Evolutionary conservation across 1,284 basidiomycete species (phyloP), one percentile per base, ranked within the genome.

Genomic region (Ceratobasidium sp.): DNA sequence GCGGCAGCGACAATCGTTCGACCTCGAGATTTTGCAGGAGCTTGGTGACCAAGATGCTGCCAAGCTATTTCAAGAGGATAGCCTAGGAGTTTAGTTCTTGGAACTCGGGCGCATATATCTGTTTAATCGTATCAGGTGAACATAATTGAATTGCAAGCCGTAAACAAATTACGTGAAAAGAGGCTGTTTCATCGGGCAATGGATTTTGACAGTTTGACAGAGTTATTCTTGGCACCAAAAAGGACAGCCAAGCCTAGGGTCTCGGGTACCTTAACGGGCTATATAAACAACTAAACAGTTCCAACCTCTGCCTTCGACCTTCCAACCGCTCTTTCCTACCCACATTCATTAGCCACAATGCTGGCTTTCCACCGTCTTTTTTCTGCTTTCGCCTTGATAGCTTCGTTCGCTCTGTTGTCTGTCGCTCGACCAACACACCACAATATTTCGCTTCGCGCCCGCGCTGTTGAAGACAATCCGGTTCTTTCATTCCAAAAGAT

Each of bases 181-280:
- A 7, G 52, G 52, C 3, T 62, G 59, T 62, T 62, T 62, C 59
- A 62, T 15, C 10, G 2, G 23, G 46, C 23, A 28, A 48, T 52
- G 65, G 46, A 52, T 52, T 74, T 74, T 64, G 59, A 38, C 48
- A 62, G 42, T 73, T 28, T 59, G 70, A 28, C 70, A 62, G 57
- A 48, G 62, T 52, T 74, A 74, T 74, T 74, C 59, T 74, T 65
- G 61, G 59, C 70, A 23, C 57, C 33, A 20, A 46, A 48, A 66
- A 62, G 59, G 33, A 50, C 54, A 44, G 68, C 52, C 42, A 48
- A 48, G 52, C 17, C 33, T 52, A 67, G 65, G 65, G 67, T 52
- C 50, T 57, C 15, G 64, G 26, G 44, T 46, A 46, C 13, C 13
- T 33, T 3, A 38, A 42, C 33, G 40, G 13, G 33, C 23, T n/a